Evolutionary conservation across 805 yeast species (phyloP).

Genomic region (Candida boleticola): DNA sequence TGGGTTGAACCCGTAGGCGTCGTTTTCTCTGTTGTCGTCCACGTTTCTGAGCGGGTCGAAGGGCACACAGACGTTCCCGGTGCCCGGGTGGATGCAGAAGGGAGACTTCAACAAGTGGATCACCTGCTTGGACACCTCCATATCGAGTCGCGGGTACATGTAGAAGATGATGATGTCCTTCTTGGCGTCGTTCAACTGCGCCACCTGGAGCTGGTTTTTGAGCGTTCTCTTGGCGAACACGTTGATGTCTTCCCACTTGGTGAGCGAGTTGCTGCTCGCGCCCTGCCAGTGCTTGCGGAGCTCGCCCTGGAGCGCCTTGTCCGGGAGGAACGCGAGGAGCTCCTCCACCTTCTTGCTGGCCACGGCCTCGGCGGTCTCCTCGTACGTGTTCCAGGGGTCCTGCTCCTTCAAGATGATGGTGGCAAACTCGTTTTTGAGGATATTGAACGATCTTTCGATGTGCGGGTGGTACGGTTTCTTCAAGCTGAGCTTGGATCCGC

Average conservation of each 20-base stretch:
- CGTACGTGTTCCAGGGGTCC: constrained; percentile 68
- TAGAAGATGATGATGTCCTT: constrained; percentile 79
- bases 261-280: constrained; percentile 37
- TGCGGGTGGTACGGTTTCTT: constrained; percentile 90
- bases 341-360: constrained; percentile 51
- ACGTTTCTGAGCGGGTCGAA: constrained; percentile 50
- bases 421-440: constrained; percentile 61
- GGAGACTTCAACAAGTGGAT: constrained; percentile 94
- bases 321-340: constrained; percentile 62
- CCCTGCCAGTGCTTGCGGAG: constrained; percentile 58
- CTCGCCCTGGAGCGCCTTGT: constrained; percentile 50
- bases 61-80: constrained; percentile 95
- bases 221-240: constrained; percentile 43
- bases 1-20: constrained; percentile 66
- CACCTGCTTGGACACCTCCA: constrained; percentile 85
- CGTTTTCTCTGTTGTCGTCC: constrained; percentile 31
- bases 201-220: constrained; percentile 48
- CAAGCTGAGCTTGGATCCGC: constrained; percentile 50
- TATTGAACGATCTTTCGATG: constrained; percentile 68
- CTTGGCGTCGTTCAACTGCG: constrained; percentile 61
- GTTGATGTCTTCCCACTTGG: constrained; percentile 82
- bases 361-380: constrained; percentile 37
- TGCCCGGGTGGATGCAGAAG: constrained; percentile 93
- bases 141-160: constrained; percentile 88
- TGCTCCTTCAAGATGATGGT: constrained; percentile 73